phyloP scores from a whole-genome alignment of 768 basidiomycete genomes.

The Naganishia vishniacii region DNA sequence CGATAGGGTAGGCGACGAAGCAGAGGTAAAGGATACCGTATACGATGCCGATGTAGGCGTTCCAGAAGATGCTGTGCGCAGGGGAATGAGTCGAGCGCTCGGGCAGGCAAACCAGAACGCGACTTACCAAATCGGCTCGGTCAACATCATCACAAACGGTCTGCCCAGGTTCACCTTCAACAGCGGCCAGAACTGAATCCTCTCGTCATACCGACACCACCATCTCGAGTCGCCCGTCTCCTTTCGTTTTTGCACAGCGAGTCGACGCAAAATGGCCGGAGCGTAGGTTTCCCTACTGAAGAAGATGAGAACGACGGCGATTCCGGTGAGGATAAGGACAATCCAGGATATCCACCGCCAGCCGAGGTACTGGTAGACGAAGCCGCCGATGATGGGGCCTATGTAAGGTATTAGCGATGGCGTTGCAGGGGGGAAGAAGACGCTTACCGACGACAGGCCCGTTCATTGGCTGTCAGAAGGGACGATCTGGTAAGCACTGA shows the following conservation, averaged over 20 bases:
- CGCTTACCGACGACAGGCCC: conserved; percentile 11
- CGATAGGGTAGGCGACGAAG: conserved; percentile 49
- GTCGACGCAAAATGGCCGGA: conserved; percentile 45
- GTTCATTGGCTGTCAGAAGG: conserved; percentile 7
- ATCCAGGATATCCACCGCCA: conserved; percentile 71
- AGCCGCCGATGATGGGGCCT: conserved; percentile 62
- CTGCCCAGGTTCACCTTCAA: conserved; percentile 1
- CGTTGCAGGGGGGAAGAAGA: conserved; percentile 29
- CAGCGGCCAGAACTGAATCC: conserved; percentile 12
- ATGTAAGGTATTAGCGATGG: conserved; percentile 39
- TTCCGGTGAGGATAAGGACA: conserved; percentile 61
- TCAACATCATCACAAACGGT: conserved; percentile 23
- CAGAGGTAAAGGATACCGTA: conserved; percentile 24
- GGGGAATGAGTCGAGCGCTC: too few relatives aligned
- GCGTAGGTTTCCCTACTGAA: conserved; percentile 65
- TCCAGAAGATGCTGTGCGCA: conserved; percentile 20
- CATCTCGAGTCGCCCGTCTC: conserved; percentile 18
- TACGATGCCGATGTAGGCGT: conserved; percentile 22
- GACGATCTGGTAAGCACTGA: not conserved
- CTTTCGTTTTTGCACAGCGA: conserved; percentile 6
- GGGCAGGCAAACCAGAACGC: not conserved
- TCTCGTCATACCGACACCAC: conserved; percentile 20
- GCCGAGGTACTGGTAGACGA: conserved; percentile 52
- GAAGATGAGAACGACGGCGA: conserved; percentile 53
- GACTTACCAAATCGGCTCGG: conserved; percentile 23